These are phyloP conservation scores for Malus hybrid DNA, from an alignment of 331 rosid genomes.

Conservation along the genomic window DNA sequence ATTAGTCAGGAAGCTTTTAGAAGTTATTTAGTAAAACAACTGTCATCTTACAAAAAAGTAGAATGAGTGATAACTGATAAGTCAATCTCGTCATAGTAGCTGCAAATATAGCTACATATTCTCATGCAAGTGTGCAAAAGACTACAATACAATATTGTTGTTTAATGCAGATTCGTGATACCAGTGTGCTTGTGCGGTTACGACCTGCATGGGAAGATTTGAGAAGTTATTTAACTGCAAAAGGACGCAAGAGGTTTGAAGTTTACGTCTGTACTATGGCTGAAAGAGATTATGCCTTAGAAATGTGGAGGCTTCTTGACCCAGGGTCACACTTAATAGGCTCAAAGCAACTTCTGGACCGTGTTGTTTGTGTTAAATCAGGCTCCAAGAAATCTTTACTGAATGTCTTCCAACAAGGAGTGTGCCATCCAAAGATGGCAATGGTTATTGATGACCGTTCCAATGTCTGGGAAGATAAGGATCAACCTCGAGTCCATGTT, in stretches of 20 bases:
- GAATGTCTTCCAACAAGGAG: constrained; percentile 76
- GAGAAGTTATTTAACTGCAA: constrained; percentile 89
- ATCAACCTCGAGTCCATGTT: constrained; percentile 93
- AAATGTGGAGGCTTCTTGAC: constrained; percentile 99
- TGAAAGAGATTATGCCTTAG: constrained; percentile 92
- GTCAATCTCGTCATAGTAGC: neutral
- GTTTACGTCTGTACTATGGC: constrained; percentile 98
- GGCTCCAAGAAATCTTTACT: constrained; percentile 75
- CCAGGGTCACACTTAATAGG: constrained; percentile 78
- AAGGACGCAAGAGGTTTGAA: constrained; percentile 95
- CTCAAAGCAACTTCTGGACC: constrained; percentile 68
- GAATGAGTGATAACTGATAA: neutral
- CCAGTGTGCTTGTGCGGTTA: constrained; percentile 95
- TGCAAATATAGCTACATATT: neutral
- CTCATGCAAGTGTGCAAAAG: neutral
- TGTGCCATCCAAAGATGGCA: constrained; percentile 97
- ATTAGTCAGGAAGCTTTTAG: neutral
- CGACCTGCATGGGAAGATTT: constrained; percentile 99
- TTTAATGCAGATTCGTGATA: constrained; percentile 69
- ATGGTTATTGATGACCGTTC: constrained; percentile 99
- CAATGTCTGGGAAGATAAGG: constrained; percentile 98
- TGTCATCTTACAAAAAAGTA: neutral
- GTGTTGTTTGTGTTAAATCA: constrained; percentile 91
- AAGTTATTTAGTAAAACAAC: neutral
- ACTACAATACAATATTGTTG: constrained; percentile 16